Percentiles rank a stretch among this genome's conserved stretches.
Conservation (phyloP, 2,329 filamentous ascomycete species). For the Penicillium janthinellum region DNA sequence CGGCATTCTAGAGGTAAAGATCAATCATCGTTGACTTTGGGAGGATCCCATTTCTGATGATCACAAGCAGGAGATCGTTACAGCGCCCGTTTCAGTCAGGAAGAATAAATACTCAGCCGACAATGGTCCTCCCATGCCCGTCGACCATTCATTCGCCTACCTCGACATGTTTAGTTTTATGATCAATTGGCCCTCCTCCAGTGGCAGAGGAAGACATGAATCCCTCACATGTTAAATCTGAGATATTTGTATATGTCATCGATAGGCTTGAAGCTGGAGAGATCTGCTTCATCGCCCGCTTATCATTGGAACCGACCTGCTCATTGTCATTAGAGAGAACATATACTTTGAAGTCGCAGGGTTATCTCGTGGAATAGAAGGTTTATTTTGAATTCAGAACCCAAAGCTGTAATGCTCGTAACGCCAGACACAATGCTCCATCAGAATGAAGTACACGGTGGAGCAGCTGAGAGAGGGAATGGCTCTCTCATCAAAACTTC, state of each 20-base stretch:
- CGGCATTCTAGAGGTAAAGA: slow-evolving; percentile 34
- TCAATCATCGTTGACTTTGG: neutral
- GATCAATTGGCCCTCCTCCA: neutral
- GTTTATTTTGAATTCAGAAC: slow-evolving; percentile 26
- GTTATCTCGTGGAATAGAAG: slow-evolving; percentile 14
- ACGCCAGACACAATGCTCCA: slow-evolving; percentile 32
- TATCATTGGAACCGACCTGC: neutral
- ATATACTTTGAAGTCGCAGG: neutral
- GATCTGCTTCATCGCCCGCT: neutral
- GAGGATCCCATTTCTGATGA: slow-evolving; percentile 13
- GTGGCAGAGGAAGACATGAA: neutral
- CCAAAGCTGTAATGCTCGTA: slow-evolving; percentile 25
- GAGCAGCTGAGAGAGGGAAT: slow-evolving; percentile 13
- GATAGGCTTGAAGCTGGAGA: too few relatives aligned
- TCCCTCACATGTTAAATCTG: neutral
- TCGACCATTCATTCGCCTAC: neutral
- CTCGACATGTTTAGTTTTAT: neutral
- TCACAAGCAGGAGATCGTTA: slow-evolving; percentile 32
- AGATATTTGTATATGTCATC: neutral
- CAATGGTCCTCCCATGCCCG: neutral
- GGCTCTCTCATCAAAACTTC: slow-evolving; percentile 10
- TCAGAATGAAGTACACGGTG: slow-evolving; percentile 18
- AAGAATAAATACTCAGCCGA: neutral
- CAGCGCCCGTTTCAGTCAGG: slow-evolving; percentile 33
- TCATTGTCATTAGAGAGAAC: neutral